These are phyloP conservation scores for Kuraishia ogatae DNA, from an alignment of 805 yeast species.

Conservation along the genomic window DNA sequence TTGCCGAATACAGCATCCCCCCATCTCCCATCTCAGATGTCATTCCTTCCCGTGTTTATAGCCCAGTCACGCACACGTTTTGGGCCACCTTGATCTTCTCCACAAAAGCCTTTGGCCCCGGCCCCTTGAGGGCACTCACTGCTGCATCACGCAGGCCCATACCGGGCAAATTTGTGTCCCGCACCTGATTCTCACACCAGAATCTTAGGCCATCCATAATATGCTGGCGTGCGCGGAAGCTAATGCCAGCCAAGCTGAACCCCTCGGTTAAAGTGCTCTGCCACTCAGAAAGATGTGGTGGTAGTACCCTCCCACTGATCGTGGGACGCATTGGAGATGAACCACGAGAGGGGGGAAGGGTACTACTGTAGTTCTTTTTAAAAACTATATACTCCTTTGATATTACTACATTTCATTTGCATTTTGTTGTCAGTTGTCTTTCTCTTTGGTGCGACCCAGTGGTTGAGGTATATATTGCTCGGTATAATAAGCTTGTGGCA, in stretches of 20 bases:
- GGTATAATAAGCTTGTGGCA: background rate
- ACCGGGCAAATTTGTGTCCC: background rate
- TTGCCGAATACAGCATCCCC: too few species aligned
- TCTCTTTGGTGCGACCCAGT: background rate
- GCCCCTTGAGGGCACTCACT: too few species aligned
- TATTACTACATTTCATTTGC: too few species aligned
- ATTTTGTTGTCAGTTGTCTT: background rate
- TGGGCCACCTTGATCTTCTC: background rate
- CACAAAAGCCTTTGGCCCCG: background rate
- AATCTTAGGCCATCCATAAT: background rate
- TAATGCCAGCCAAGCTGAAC: background rate
- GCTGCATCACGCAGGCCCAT: background rate
- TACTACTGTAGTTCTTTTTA: too few species aligned
- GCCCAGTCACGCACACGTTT: background rate
- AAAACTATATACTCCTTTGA: too few species aligned
- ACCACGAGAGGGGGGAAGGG: background rate
- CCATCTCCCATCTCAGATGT: too few species aligned
- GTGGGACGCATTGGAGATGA: background rate
- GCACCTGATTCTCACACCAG: background rate
- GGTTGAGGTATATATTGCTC: background rate
- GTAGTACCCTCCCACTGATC: background rate
- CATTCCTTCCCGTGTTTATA: background rate
- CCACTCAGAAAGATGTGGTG: background rate
- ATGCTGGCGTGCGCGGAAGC: background rate
- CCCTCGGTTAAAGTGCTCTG: background rate